phyloP scores from a whole-genome alignment of 2,329 filamentous ascomycete genomes.

The Exophiala mesophila region DNA sequence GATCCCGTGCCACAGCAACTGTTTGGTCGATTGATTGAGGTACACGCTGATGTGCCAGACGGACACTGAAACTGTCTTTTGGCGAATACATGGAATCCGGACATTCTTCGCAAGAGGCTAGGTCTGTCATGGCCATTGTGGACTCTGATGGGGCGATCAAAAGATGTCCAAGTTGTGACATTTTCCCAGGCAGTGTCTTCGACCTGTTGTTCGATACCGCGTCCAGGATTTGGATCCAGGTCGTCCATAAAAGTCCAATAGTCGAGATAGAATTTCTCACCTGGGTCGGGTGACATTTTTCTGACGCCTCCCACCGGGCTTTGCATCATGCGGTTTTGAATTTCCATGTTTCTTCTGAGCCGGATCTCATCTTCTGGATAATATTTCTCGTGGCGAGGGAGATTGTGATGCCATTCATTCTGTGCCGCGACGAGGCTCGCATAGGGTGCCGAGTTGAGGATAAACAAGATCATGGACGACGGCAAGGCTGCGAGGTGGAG shows the following conservation, averaged over 20 bases:
- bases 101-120: constrained; percentile 3
- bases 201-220: neutral
- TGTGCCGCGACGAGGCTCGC: neutral
- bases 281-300: constrained; percentile 44
- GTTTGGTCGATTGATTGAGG: constrained; percentile 51
- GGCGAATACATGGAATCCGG: constrained; percentile 17
- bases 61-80: constrained; percentile 54
- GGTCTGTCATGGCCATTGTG: constrained; percentile 8
- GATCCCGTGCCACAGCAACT: constrained; percentile 54
- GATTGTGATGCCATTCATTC: constrained; percentile 24
- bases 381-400: constrained; percentile 25
- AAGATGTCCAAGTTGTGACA: constrained; percentile 7
- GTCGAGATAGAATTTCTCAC: constrained; percentile 45
- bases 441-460: neutral
- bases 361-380: constrained; percentile 27
- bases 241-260: constrained; percentile 38
- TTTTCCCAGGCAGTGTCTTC: constrained; percentile 1
- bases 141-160: constrained; percentile 12
- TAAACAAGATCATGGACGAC: neutral
- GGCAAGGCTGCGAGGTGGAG: constrained; percentile 1
- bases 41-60: constrained; percentile 49
- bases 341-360: constrained; percentile 27
- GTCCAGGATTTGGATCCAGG: neutral
- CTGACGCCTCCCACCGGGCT: constrained; percentile 30
- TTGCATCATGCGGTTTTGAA: constrained; percentile 30